These are phyloP conservation scores for Pseudogymnoascus sp. DNA, from an alignment of 2,329 filamentous ascomycete species.

Conservation along the genomic window DNA sequence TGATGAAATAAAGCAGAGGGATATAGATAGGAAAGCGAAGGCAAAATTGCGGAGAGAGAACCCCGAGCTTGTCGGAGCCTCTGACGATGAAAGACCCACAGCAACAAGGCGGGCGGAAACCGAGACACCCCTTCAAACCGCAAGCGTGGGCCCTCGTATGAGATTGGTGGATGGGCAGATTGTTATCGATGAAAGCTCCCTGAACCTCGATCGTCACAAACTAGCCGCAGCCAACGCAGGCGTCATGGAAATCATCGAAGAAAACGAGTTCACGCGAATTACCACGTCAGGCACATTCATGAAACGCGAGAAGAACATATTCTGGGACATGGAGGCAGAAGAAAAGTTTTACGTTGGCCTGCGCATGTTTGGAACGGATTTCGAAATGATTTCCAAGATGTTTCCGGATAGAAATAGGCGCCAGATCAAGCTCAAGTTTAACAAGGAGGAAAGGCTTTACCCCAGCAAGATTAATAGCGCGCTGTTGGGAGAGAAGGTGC, in stretches of 20 bases:
- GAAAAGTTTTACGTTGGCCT: constrained; percentile 69
- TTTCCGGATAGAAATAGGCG: constrained; percentile 64
- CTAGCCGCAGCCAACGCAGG: constrained; percentile 45
- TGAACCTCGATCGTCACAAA: constrained; percentile 61
- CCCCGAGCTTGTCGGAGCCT: constrained; percentile 16
- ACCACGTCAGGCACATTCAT: constrained; percentile 62
- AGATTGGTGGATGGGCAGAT: constrained; percentile 65
- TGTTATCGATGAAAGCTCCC: constrained; percentile 58
- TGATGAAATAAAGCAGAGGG: constrained; percentile 60
- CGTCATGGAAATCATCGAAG: constrained; percentile 54
- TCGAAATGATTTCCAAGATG: constrained; percentile 68
- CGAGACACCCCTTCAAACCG: constrained; percentile 12
- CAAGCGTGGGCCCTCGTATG: constrained; percentile 37
- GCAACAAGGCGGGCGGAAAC: background rate
- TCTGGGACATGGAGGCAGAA: constrained; percentile 64
- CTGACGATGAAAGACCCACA: background rate
- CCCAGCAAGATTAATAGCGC: constrained; percentile 55
- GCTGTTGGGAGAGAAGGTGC: constrained; percentile 50
- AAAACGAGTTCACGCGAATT: constrained; percentile 67
- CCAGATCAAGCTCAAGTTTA: constrained; percentile 76
- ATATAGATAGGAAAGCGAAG: constrained; percentile 37
- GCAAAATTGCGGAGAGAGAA: constrained; percentile 22
- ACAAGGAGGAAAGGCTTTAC: constrained; percentile 63
- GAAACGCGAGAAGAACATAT: constrained; percentile 54
- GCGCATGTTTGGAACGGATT: constrained; percentile 72